Percentiles rank a stretch among this genome's conserved stretches.
Conservation (phyloP, 345 rosid species). For the Stellera chamaejasme region DNA sequence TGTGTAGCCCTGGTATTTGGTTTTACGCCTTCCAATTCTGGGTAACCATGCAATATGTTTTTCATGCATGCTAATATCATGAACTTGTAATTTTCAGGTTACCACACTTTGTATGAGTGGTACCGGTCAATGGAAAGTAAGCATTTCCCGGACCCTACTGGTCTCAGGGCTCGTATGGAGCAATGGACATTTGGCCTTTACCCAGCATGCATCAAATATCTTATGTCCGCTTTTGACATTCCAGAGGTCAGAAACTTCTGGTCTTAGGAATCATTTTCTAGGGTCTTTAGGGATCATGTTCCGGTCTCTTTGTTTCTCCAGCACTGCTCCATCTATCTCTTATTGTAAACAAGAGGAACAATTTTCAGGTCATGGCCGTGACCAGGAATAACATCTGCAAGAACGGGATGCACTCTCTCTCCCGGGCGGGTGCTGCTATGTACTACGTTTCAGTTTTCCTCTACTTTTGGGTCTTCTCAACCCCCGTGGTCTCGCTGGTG, state of each 20-base stretch:
- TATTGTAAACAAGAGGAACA: conserved; percentile 11
- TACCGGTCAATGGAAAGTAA: conserved; percentile 85
- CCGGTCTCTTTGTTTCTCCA: not conserved
- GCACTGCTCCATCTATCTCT: not conserved
- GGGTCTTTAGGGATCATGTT: not conserved
- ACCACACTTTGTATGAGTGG: conserved; percentile 94
- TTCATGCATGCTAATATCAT: too few species aligned
- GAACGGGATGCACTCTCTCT: conserved; percentile 63
- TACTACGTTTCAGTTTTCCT: conserved; percentile 95
- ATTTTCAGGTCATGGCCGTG: conserved; percentile 89
- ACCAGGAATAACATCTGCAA: conserved; percentile 84
- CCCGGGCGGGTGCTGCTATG: conserved; percentile 77
- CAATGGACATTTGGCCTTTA: conserved; percentile 98
- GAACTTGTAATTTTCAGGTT: conserved; percentile 41
- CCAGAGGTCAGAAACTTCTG: conserved; percentile 64
- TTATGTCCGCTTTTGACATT: conserved; percentile 96
- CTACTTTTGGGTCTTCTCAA: conserved; percentile 98
- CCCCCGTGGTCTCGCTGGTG: conserved; percentile 88
- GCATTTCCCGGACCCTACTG: conserved; percentile 99
- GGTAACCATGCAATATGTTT: too few species aligned
- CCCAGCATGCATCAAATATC: conserved; percentile 98
- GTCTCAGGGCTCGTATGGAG: conserved; percentile 91
- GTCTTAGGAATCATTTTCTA: not conserved
- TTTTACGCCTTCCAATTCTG: too few species aligned
- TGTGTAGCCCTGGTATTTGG: too few species aligned